Base-by-base conservation (phyloP, 805 yeast genomes). In the Saccharomycodes ludwigii region DNA sequence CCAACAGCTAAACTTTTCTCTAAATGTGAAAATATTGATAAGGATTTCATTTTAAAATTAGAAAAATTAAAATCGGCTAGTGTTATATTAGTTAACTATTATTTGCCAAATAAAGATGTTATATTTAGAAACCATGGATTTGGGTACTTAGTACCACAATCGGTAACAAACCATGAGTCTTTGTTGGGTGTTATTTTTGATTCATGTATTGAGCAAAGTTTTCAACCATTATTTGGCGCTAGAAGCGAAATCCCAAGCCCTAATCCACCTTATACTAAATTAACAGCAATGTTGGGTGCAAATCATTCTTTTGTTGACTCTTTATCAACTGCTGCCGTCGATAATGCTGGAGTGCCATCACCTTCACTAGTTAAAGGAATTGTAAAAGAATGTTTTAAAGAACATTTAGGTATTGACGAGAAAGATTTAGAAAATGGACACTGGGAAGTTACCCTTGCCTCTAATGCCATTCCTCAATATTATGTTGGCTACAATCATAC, bases 261-360 rank as follows among this genome's bases (percentile, higher is more conserved):
- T n/a, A 24, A 21, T 5, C 16, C 51, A 15, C 56, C 59, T 0
- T 76, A 74, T 41, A 71, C 84, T 4, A 83, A 80, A 43, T 48
- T 86, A 34, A 91, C 98, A 0, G 67, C 83, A 17, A 88, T 88
- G 96, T 58, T 85, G 43, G 96, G 96, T 4, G 96, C n/a, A n/a
- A n/a, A n/a, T n/a, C n/a, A n/a, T n/a, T n/a, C n/a, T n/a, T n/a
- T n/a, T n/a, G n/a, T n/a, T n/a, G n/a, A n/a, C n/a, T n/a, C n/a
- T n/a, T n/a, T n/a, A n/a, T n/a, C n/a, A n/a, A n/a, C n/a, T n/a
- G 31, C n/a, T 7, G 27, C 11, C 8, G 14, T 18, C 7, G n/a
- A n/a, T n/a, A n/a, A n/a, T n/a, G n/a, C n/a, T n/a, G n/a, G n/a
- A n/a, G 8, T 33, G 15, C 35, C 31, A 10, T 36, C 39, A 12